These are phyloP conservation scores for Fusarium nygamai DNA, from an alignment of 2,329 filamentous ascomycete genomes.

Conservation along the genomic window DNA sequence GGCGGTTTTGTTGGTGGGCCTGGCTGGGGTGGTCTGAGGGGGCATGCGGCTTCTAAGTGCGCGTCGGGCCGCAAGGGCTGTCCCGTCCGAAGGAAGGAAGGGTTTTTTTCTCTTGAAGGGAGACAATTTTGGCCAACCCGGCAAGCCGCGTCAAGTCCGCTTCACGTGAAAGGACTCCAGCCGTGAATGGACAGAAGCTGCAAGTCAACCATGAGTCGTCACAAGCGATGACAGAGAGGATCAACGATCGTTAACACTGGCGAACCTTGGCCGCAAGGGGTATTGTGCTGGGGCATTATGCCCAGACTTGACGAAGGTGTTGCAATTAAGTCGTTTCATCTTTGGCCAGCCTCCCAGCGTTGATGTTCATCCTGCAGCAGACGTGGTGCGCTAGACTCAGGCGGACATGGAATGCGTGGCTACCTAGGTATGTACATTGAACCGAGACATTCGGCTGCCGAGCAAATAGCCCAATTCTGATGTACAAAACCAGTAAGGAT, in stretches of 20 bases:
- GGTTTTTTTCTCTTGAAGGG: constrained; percentile 28
- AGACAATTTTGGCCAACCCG: constrained; percentile 34
- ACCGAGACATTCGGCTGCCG: not conserved
- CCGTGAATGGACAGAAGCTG: not conserved
- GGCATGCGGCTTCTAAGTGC: constrained; percentile 39
- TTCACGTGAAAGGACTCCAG: constrained; percentile 39
- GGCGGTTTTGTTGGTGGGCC: constrained; percentile 1
- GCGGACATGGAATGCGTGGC: constrained; percentile 1
- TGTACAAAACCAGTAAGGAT: not conserved
- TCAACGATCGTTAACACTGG: not conserved
- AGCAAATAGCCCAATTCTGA: not conserved
- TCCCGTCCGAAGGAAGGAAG: constrained; percentile 40
- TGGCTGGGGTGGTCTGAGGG: constrained; percentile 35
- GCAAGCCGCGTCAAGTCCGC: constrained; percentile 41
- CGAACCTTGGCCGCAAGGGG: constrained; percentile 1
- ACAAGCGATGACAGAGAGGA: not conserved
- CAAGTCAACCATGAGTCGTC: not conserved
- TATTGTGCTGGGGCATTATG: not conserved
- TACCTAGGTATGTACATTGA: constrained; percentile 6
- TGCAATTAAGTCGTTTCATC: constrained; percentile 4
- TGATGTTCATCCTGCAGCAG: constrained; percentile 8
- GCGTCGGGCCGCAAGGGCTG: constrained; percentile 45
- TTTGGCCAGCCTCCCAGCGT: constrained; percentile 10
- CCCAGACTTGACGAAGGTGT: not conserved
- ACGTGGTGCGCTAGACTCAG: constrained; percentile 14